Conservation (phyloP, 306 rosid species). For the Delonix regia region DNA sequence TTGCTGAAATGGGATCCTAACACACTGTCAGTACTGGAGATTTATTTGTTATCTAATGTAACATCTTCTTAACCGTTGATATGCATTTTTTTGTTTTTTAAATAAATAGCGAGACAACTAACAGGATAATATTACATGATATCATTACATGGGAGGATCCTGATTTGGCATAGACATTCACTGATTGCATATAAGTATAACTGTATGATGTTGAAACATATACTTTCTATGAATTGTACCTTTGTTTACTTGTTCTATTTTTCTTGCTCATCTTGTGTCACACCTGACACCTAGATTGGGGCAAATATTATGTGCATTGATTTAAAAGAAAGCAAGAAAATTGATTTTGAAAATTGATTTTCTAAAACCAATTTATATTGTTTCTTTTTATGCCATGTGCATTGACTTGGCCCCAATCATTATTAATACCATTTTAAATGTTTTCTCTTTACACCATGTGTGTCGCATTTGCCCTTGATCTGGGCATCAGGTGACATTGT, state of each 20-base stretch:
- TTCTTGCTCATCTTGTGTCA: conserved; percentile 16
- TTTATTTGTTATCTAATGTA: not conserved
- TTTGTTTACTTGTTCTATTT: conserved; percentile 22
- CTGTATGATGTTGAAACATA: not conserved
- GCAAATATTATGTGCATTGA: not conserved
- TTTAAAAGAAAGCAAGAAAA: not conserved
- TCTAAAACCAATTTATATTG: not conserved
- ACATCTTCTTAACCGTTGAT: not conserved
- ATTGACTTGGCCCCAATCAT: not conserved
- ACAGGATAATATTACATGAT: not conserved
- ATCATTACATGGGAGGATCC: not conserved
- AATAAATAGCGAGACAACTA: not conserved
- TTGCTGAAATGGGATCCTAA: not conserved
- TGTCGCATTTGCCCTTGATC: not conserved
- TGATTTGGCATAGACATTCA: conserved; percentile 17
- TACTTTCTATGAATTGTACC: conserved; percentile 5
- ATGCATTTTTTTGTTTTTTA: conserved; percentile 1
- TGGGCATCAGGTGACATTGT: not conserved
- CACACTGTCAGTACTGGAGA: not conserved
- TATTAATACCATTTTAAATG: not conserved
- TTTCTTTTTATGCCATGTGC: not conserved
- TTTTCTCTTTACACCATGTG: not conserved
- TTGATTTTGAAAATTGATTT: not conserved
- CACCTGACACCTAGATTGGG: not conserved
- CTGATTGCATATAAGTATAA: conserved; percentile 23